phyloP scores from a whole-genome alignment of 2,329 filamentous ascomycete species.

The Pseudocercospora musae region DNA sequence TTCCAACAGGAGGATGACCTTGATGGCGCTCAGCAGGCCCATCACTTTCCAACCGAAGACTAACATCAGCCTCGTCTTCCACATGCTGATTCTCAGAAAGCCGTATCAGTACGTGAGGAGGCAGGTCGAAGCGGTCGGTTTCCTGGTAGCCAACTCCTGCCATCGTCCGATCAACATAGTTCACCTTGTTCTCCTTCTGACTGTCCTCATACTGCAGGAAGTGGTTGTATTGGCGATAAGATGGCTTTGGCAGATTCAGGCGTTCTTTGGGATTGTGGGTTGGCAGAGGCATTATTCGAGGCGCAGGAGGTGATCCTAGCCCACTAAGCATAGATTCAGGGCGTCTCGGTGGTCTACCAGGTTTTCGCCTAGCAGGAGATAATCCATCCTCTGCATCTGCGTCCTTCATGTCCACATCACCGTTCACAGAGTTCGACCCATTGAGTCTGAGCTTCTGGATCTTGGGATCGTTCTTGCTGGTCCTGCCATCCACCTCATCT shows the following conservation, averaged over 20 bases:
- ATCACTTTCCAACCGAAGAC: conserved; percentile 54
- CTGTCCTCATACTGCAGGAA: conserved; percentile 80
- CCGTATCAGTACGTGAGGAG: conserved; percentile 67
- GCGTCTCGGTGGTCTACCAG: conserved; percentile 63
- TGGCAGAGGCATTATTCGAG: conserved; percentile 69
- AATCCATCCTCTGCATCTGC: conserved; percentile 16
- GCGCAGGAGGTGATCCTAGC: conserved; percentile 58
- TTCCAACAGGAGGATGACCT: conserved; percentile 57
- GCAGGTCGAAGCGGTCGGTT: conserved; percentile 80
- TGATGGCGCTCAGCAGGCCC: conserved; percentile 52
- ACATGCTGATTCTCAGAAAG: conserved; percentile 60
- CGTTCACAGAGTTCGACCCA: conserved; percentile 21
- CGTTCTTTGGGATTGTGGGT: conserved; percentile 78
- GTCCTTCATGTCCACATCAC: conserved; percentile 30
- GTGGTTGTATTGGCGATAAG: conserved; percentile 73
- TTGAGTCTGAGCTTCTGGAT: conserved; percentile 35
- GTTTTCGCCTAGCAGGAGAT: conserved; percentile 49
- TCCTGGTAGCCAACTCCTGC: conserved; percentile 94
- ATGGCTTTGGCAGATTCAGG: conserved; percentile 72
- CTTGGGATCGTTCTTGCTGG: conserved; percentile 40
- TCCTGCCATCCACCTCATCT: conserved; percentile 77
- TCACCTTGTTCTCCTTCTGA: conserved; percentile 70
- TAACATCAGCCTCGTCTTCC: conserved; percentile 59
- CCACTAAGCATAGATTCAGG: conserved; percentile 59
- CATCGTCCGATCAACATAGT: conserved; percentile 95